Percentiles rank a stretch among this genome's conserved stretches.
Evolutionary conservation across 176 grass and related monocot species (phyloP).

Genomic region (Ensete glaucum): DNA sequence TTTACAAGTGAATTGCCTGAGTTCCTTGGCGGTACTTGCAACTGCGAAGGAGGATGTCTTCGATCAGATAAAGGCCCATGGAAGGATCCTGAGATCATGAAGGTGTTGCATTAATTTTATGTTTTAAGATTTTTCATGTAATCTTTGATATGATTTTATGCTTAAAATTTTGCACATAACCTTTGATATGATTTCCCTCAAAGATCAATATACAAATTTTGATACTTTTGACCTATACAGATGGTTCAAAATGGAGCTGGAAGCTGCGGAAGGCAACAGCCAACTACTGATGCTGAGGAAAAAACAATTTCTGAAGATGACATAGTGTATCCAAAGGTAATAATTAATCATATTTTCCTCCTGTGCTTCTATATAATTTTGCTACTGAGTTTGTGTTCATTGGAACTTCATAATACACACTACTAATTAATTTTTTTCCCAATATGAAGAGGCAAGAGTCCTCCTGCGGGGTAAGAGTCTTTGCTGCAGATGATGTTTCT

Average conservation of each 20-base stretch:
- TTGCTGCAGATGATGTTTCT: constrained; percentile 19
- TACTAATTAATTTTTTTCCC: constrained; percentile 15
- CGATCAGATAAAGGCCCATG: constrained; percentile 94
- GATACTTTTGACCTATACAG: constrained; percentile 26
- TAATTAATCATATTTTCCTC: background rate
- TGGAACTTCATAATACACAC: background rate
- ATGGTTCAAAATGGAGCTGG: constrained; percentile 74
- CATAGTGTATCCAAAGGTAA: constrained; percentile 46
- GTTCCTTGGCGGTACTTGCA: constrained; percentile 86
- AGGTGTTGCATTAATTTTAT: constrained; percentile 25
- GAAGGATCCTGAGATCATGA: constrained; percentile 78
- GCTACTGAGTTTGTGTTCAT: background rate
- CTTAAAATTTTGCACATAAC: background rate
- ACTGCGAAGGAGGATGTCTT: constrained; percentile 78
- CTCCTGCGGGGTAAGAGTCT: background rate
- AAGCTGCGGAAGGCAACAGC: constrained; percentile 40
- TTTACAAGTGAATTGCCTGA: constrained; percentile 73
- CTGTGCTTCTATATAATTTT: background rate
- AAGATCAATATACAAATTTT: background rate
- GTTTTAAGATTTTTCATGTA: background rate
- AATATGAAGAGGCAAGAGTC: constrained; percentile 62
- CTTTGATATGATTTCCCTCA: background rate
- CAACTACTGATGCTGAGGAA: constrained; percentile 33
- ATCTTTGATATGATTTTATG: background rate
- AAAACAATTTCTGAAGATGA: constrained; percentile 86